Evolutionary conservation across 257 asterid genomes (phyloP), one percentile per base, ranked within the genome.

Genomic region (Solanum pennellii): DNA sequence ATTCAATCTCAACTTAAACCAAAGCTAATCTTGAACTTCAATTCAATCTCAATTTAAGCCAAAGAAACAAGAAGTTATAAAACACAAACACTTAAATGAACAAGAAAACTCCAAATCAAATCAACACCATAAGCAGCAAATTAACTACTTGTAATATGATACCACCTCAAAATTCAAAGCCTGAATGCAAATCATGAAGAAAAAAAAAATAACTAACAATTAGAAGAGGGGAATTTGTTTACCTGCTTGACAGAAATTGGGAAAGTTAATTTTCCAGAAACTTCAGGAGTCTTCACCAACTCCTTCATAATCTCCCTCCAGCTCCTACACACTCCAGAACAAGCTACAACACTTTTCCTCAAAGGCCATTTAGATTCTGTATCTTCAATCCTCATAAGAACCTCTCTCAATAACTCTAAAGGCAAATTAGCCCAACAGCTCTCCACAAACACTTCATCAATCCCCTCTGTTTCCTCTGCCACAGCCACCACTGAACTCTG

Each of bases 281-380:
- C 45, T 90, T 95, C 95, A 18, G 95, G 99, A 75, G 89, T 89
- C 73, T 87, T 86, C 2, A 95, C 98, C 35, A 94, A 68, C 90
- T 95, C 99, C 94, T 94, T 94, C 94, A 96, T 91, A 87, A 91
- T 90, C 82, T 95, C 93, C 89, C 99, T 94, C 99, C 98, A 96
- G 90, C 92, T 93, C 88, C 90, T 92, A 87, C 99, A 96, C 45
- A 96, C 99, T 15, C 98, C 97, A 1, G 98, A 96, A 90, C 98
- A 94, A 79, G 98, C 96, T 89, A 95, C 97, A 9, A 96, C 99
- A 86, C 91, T 93, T 86, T 92, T 94, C 87, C 99, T 96, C 35
- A 88, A 89, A 82, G 98, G 98, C 97, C 98, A 94, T 72, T 93
- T 92, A 2, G 92, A 85, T 86, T 92, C 98, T 21, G 92, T 89